phyloP scores from a whole-genome alignment of 768 basidiomycete genomes.

The Rhizopogon vesiculosus region DNA sequence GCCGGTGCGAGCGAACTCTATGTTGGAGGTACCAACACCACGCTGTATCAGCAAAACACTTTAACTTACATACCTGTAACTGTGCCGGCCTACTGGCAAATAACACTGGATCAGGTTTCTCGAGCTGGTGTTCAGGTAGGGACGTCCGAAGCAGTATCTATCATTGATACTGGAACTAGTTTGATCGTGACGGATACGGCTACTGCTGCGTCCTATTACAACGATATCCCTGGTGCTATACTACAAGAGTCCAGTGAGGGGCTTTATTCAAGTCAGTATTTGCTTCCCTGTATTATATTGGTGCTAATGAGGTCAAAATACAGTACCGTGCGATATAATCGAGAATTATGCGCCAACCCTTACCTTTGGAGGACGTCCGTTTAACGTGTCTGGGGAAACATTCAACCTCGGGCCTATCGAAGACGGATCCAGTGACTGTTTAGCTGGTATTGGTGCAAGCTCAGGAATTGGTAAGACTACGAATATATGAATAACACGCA shows the following conservation, averaged over 20 bases:
- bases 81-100: constrained; percentile 32
- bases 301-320: background rate
- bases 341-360: constrained; percentile 26
- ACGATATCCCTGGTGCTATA: constrained; percentile 23
- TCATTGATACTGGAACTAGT: constrained; percentile 31
- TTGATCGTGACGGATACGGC: constrained; percentile 21
- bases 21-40: constrained; percentile 48
- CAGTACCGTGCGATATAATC: constrained; percentile 29
- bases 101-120: constrained; percentile 24
- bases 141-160: constrained; percentile 14
- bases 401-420: constrained; percentile 40
- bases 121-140: constrained; percentile 13
- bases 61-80: constrained; percentile 34
- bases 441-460: constrained; percentile 30
- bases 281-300: background rate
- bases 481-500: background rate
- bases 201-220: constrained; percentile 24
- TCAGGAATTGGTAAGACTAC: constrained; percentile 8
- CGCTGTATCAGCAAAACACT: constrained; percentile 41
- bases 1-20: constrained; percentile 44
- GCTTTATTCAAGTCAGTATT: constrained; percentile 27
- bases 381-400: constrained; percentile 28
- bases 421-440: constrained; percentile 27
- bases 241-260: constrained; percentile 7
- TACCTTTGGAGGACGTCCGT: constrained; percentile 34